A percentile compares a stretch with the other conserved stretches of the same genome.
These are phyloP conservation scores for Aeminium ludgeri DNA, from an alignment of 495 filamentous ascomycete genomes.

Conservation along the genomic window DNA sequence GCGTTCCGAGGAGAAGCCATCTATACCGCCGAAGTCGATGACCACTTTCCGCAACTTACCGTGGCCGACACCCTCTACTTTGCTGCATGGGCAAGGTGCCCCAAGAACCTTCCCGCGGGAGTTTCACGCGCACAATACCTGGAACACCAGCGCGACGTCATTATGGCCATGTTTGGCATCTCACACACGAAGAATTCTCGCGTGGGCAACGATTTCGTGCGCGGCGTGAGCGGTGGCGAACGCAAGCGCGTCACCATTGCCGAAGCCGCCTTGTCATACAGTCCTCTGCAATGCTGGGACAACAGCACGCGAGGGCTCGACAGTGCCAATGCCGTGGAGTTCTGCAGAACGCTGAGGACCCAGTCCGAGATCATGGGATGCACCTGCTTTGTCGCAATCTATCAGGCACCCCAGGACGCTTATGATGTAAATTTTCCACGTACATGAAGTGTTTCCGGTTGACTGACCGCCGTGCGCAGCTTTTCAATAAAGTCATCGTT, in stretches of 20 bases:
- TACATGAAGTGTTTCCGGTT: too few species aligned
- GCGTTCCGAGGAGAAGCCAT: slow-evolving; percentile 29
- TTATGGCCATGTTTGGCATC: slow-evolving; percentile 31
- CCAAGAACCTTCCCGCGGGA: slow-evolving; percentile 23
- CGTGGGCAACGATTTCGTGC: slow-evolving; percentile 29
- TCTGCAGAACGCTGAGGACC: slow-evolving; percentile 26
- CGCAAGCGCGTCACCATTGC: slow-evolving; percentile 29
- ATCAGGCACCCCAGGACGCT: slow-evolving; percentile 25
- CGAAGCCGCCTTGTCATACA: slow-evolving; percentile 23
- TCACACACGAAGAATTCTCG: slow-evolving; percentile 26
- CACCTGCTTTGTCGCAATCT: slow-evolving; percentile 26
- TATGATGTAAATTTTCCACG: too few species aligned
- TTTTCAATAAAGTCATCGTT: slow-evolving; percentile 28
- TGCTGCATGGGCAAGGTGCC: slow-evolving; percentile 25
- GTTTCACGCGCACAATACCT: slow-evolving; percentile 16
- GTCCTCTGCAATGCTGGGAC: slow-evolving; percentile 29
- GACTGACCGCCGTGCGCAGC: too few species aligned
- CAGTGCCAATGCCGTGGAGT: slow-evolving; percentile 29
- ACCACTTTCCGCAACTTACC: slow-evolving; percentile 26
- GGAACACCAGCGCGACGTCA: slow-evolving; percentile 24
- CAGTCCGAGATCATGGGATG: slow-evolving; percentile 22
- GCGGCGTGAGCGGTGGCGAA: slow-evolving; percentile 28
- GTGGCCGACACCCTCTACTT: slow-evolving; percentile 27
- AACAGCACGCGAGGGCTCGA: slow-evolving; percentile 29
- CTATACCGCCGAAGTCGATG: slow-evolving; percentile 30